Base-by-base conservation (phyloP, 2,329 filamentous ascomycete genomes). In the Fusarium begoniae region DNA sequence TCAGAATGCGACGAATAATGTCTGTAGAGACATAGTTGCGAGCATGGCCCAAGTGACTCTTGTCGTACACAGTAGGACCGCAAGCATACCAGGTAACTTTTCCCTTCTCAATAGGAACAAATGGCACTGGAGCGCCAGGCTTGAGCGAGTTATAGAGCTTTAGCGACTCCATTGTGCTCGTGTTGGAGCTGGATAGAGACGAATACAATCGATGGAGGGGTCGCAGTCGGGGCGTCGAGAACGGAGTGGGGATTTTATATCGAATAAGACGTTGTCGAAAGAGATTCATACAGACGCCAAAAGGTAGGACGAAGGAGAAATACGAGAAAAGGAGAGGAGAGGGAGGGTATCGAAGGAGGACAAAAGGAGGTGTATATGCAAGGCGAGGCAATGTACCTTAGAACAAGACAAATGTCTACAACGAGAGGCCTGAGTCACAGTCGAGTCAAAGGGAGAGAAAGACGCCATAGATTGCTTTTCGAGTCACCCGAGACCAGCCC, bases 11-110 rank as follows among this genome's bases (percentile, higher is more conserved):
- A 70, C 95, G 90, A 76, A 97, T 91, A 73, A 97, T 95, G 82
- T 98, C 95, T 51, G 94, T 96, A 56, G 92, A 94, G 72, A 97
- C 93, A 88, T 97, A 97, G 84, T 97, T 97, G 76, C 94, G 88
- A 37, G 94, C 94, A 83, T 97, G 94, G 37, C 94, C 92, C 51
- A 96, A 83, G 85, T 96, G 94, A 71, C 92, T 89, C 83, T 95
- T 92, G 81, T 95, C 93, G 81, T 95, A 95, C 47, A 93, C 91
- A 7, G 94, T 98, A 66, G 94, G 94, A 24, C 95, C 95, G 85
- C 95, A 98, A 75, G 92, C 93, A 82, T 97, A 97, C 94, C 94
- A 97, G 10, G 90, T 91, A 35, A 97, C 89, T 80, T 92, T 91
- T 32, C 90, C 89, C 14, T 87, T 85, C 79, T 95, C 90, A 54